Evolutionary conservation across 1,284 basidiomycete genomes (phyloP), one percentile per base, ranked within the genome.

Genomic region (Erythrobasidium hasegawianum): DNA sequence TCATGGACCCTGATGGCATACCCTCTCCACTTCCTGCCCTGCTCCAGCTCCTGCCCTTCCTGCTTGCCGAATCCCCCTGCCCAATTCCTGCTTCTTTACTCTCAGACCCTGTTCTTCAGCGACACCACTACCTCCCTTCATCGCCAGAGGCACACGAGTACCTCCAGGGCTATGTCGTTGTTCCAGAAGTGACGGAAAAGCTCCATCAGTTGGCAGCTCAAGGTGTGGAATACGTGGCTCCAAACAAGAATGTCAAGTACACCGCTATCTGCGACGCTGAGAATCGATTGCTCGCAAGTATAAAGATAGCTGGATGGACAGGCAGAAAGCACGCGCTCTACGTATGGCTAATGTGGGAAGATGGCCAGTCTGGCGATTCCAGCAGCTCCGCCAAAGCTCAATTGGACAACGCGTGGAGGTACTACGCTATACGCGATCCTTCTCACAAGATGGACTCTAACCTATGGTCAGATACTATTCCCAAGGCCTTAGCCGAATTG

Each of bases 31-130:
- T 13, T 22, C 57, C 29, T 45, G 58, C 29, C 39, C 54, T 9
- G 26, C 61, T 3, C 45, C 57, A 16, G n/a, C 55, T 18, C 38
- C 62, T 41, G 27, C 53, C 29, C 1, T 43, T 20, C 33, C 39
- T 59, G 45, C 24, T 62, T 47, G n/a, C 39, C n/a, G 8, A n/a
- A n/a, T 18, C 14, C 24, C 50, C 68, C 10, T 60, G n/a, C 16
- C n/a, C 43, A 5, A n/a, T 47, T 47, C 22, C 43, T 47, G n/a
- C 43, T 24, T 47, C 43, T 24, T 14, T 18, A 4, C 43, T 47
- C n/a, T 47, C 43, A 18, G 22, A 47, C 43, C 43, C 43, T 4
- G 43, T 47, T 14, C 7, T 47, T 5, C 43, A 24, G 8, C 4
- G 43, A 47, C 43, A 47, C 22, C 14, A 47, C 43, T 47, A 18